These are phyloP conservation scores for Reutealis trisperma DNA, from an alignment of 345 rosid genomes.

Conservation along the genomic window DNA sequence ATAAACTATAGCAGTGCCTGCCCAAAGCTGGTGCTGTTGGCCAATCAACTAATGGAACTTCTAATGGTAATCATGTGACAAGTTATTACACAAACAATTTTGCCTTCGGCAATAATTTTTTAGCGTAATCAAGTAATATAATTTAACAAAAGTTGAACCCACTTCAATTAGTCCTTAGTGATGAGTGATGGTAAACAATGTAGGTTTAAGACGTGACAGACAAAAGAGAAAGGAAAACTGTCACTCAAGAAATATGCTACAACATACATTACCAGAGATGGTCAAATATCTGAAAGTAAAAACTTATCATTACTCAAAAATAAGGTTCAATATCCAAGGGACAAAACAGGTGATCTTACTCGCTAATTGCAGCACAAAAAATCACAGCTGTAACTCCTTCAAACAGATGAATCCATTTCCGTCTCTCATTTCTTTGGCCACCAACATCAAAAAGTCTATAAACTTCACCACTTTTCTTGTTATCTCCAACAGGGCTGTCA, in stretches of 20 bases:
- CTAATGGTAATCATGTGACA: not conserved
- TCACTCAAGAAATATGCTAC: not conserved
- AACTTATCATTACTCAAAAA: not conserved
- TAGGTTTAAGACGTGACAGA: not conserved
- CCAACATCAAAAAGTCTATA: slow-evolving; percentile 98
- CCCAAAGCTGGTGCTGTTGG: not conserved
- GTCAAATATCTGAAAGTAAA: not conserved
- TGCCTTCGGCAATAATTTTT: not conserved
- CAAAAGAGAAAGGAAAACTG: not conserved
- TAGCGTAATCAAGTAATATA: not conserved
- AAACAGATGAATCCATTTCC: slow-evolving; percentile 99
- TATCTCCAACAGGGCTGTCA: slow-evolving; percentile 94
- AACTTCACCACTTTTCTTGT: slow-evolving; percentile 97
- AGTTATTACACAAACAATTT: not conserved
- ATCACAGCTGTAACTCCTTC: slow-evolving; percentile 99
- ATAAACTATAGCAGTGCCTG: not conserved
- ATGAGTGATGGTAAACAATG: not conserved
- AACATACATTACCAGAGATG: not conserved
- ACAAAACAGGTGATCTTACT: slow-evolving; percentile 56
- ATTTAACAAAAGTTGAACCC: not conserved
- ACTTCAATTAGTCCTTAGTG: not conserved
- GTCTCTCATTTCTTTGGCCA: slow-evolving; percentile 97
- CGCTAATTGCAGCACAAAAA: slow-evolving; percentile 98
- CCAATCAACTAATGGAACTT: not conserved
- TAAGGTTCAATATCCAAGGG: not conserved